Percentiles rank a stretch among this genome's conserved stretches.
Evolutionary conservation across 306 rosid species (phyloP).

Genomic region (Cucumis sativus): DNA sequence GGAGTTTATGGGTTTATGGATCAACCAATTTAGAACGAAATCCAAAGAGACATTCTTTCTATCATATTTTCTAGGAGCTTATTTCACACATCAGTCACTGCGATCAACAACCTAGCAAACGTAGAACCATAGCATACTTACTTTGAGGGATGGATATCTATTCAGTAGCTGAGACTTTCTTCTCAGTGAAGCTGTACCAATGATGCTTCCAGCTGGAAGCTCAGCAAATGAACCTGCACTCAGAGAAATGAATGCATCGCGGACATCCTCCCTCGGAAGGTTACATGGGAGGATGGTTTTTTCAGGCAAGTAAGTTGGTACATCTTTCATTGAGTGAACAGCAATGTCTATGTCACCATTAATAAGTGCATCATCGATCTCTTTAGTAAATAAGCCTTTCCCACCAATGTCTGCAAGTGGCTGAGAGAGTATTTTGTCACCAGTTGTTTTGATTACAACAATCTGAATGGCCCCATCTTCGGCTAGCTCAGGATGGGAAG

Average conservation of each 20-base stretch:
- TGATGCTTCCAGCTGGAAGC: constrained; percentile 59
- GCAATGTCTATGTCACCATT: constrained; percentile 71
- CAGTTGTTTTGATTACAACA: constrained; percentile 71
- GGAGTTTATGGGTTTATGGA: neutral
- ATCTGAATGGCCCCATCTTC: constrained; percentile 88
- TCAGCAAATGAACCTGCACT: constrained; percentile 56
- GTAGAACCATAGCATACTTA: constrained; percentile 14
- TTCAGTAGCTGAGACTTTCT: constrained; percentile 81
- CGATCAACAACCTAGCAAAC: neutral
- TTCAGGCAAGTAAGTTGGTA: constrained; percentile 72
- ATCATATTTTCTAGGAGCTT: neutral
- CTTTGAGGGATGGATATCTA: constrained; percentile 57
- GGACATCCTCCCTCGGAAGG: constrained; percentile 78
- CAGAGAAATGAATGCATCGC: constrained; percentile 79
- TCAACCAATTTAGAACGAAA: neutral
- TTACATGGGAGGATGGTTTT: constrained; percentile 77
- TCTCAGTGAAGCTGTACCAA: constrained; percentile 81
- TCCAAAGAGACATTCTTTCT: neutral
- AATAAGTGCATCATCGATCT: constrained; percentile 79
- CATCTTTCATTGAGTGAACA: constrained; percentile 93
- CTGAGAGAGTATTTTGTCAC: constrained; percentile 70
- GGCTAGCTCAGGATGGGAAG: constrained; percentile 56
- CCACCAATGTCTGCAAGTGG: constrained; percentile 92
- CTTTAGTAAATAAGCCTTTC: constrained; percentile 88
- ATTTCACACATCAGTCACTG: neutral